A percentile compares a stretch with the other conserved stretches of the same genome.
Evolutionary conservation across 495 filamentous ascomycete species (phyloP).

Genomic region (Daldinia caldariorum): DNA sequence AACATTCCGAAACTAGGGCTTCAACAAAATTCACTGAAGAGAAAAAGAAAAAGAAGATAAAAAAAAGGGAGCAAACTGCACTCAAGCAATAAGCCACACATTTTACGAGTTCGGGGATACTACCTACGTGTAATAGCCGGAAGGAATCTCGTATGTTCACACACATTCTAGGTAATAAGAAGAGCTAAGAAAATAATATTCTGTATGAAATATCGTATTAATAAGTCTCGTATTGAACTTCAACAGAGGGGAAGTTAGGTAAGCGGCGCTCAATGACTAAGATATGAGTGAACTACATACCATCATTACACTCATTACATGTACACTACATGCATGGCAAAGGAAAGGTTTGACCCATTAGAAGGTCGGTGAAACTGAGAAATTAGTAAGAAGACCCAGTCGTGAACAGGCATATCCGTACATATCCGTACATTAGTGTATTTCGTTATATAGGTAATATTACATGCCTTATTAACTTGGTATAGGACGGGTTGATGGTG

Average conservation of each 20-base stretch:
- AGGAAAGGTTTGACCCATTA: slow-evolving; percentile 25
- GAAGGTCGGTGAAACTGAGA: slow-evolving; percentile 32
- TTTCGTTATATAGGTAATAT: not conserved
- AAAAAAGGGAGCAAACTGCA: too few species aligned
- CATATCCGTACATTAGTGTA: not conserved
- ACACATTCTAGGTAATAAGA: not conserved
- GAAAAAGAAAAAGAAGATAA: not conserved
- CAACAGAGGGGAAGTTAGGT: slow-evolving; percentile 3
- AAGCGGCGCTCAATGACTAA: not conserved
- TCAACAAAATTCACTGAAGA: not conserved
- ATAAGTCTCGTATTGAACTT: slow-evolving; percentile 21
- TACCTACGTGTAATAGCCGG: not conserved
- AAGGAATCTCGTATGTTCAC: not conserved
- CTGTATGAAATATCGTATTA: slow-evolving; percentile 1
- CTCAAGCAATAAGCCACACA: slow-evolving; percentile 4
- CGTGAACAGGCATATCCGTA: not conserved
- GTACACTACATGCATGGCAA: not conserved
- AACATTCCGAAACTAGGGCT: slow-evolving; percentile 29
- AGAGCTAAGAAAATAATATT: not conserved
- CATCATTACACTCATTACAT: slow-evolving; percentile 3
- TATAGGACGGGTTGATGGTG: not conserved
- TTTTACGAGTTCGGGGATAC: not conserved
- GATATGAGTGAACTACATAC: slow-evolving; percentile 12
- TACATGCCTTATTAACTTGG: too few species aligned
- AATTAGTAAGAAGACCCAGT: not conserved